Percentiles rank a stretch among this genome's conserved stretches.
phyloP scores from a whole-genome alignment of 306 rosid species.

The Malus fusca region DNA sequence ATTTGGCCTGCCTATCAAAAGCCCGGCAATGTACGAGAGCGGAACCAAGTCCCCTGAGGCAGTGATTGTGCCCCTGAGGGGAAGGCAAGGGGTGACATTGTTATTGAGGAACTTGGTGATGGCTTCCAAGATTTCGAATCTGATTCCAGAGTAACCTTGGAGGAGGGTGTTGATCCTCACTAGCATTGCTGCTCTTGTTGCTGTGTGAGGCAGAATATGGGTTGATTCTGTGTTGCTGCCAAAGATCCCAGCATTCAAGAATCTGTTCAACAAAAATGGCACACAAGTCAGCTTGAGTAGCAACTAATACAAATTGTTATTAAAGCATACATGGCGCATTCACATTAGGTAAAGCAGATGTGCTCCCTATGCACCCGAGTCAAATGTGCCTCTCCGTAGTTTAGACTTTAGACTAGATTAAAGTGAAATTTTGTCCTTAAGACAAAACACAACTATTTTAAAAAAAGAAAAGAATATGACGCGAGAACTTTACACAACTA shows the following conservation, averaged over 20 bases:
- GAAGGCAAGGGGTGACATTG: constrained; percentile 72
- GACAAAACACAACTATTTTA: neutral
- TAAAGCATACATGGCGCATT: neutral
- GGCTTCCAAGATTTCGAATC: constrained; percentile 81
- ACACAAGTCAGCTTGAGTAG: neutral
- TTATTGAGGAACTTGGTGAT: constrained; percentile 61
- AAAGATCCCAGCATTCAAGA: constrained; percentile 85
- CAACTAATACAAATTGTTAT: neutral
- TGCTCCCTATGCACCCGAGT: neutral
- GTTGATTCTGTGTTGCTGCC: constrained; percentile 51
- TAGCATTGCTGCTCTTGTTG: constrained; percentile 84
- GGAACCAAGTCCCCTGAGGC: constrained; percentile 90
- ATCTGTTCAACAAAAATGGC: constrained; percentile 31
- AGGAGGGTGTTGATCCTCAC: constrained; percentile 89
- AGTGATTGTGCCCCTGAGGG: constrained; percentile 73
- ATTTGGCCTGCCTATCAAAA: constrained; percentile 67
- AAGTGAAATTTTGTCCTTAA: too few species aligned
- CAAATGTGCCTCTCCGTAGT: neutral
- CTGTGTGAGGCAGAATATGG: constrained; percentile 58
- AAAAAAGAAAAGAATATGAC: neutral
- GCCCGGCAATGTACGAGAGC: constrained; percentile 75
- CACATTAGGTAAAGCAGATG: too few species aligned
- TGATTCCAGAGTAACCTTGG: constrained; percentile 86
- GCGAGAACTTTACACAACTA: neutral
- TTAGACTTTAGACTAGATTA: too few species aligned